Base-by-base conservation (phyloP, 208 protist species). In the Leishmania gerbilli region DNA sequence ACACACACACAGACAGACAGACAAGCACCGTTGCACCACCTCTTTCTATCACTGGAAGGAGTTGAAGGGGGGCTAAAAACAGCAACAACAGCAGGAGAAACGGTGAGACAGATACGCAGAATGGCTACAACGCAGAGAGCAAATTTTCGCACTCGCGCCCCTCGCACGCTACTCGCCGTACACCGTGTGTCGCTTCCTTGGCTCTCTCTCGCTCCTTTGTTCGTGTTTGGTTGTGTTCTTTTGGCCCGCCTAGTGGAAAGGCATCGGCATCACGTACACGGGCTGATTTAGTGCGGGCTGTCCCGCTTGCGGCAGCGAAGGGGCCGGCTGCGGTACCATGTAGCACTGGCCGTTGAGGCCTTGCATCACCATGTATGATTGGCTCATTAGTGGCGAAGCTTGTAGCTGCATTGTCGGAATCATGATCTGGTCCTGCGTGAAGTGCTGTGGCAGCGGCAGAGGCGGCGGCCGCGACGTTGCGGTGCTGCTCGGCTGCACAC, bases 231-330 rank as follows among this genome's bases (percentile, higher is more conserved):
- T 21, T 1, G 4, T 7, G 34, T 8, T 71, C 2, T 71, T 11
- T 9, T 53, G 1, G 5, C 31, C 0, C 0, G 1, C 19, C 51
- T 77, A 80, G 19, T 80, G 79, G 64, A 88, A 87, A 2, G 67
- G 75, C 79, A 90, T 88, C 49, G 84, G 79, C 84, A 90, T 84
- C 21, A 85, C 79, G 79, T 85, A 87, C 65, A 88, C 71, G 1
- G 81, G 77, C 75, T 88, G 87, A 19, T 79, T 77, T 37, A 62
- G 47, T 13, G 34, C 24, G 42, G 76, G 47, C 67, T 79, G 79
- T 19, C 34, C 51, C 1, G 34, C 37, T 13, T 34, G 65, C 31
- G 71, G 72, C 58, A 82, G 47, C 17, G 56, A 40, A 5, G 19
- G 42, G 3, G 76, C 6, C 7, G 62, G 51, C 34, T 87, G 84